Percentiles rank a stretch among this genome's conserved stretches.
Evolutionary conservation across 352 stramenopile species (phyloP).

Genomic region (Albugo candida): DNA sequence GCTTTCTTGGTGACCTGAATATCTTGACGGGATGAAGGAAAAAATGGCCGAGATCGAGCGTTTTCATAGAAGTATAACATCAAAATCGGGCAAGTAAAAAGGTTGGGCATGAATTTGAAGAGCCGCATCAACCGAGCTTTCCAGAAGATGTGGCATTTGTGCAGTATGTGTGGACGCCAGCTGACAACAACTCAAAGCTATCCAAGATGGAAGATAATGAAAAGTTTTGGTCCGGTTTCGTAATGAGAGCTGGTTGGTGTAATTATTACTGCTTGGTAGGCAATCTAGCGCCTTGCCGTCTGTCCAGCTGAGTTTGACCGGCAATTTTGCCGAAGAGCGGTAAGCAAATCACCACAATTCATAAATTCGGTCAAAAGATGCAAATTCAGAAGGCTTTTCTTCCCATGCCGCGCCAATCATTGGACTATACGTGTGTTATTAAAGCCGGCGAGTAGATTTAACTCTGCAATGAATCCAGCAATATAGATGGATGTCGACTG

Average conservation of each 20-base stretch:
- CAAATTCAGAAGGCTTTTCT: constrained; percentile 32
- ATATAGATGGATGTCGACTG: constrained; percentile 28
- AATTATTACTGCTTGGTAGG: constrained; percentile 71
- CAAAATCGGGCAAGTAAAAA: no score
- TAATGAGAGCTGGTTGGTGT: constrained; percentile 74
- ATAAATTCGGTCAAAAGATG: constrained; percentile 73
- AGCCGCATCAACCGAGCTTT: no score
- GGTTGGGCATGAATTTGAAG: no score
- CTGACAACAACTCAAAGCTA: no score
- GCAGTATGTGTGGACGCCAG: no score
- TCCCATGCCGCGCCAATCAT: constrained; percentile 57
- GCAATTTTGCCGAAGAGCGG: constrained; percentile 26
- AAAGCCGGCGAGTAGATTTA: constrained; percentile 57
- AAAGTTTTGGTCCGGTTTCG: no score
- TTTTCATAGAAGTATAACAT: no score
- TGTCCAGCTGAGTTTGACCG: constrained; percentile 28
- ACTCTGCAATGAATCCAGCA: constrained; percentile 48
- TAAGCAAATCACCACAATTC: constrained; percentile 46
- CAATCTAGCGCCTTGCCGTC: constrained; percentile 48
- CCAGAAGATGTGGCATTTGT: no score
- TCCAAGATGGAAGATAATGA: no score
- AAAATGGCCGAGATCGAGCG: no score
- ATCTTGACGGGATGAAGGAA: no score
- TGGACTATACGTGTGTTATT: constrained; percentile 53
- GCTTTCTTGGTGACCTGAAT: no score